These are phyloP conservation scores for Capronia americana DNA, from an alignment of 2,329 filamentous ascomycete genomes.

Conservation along the genomic window DNA sequence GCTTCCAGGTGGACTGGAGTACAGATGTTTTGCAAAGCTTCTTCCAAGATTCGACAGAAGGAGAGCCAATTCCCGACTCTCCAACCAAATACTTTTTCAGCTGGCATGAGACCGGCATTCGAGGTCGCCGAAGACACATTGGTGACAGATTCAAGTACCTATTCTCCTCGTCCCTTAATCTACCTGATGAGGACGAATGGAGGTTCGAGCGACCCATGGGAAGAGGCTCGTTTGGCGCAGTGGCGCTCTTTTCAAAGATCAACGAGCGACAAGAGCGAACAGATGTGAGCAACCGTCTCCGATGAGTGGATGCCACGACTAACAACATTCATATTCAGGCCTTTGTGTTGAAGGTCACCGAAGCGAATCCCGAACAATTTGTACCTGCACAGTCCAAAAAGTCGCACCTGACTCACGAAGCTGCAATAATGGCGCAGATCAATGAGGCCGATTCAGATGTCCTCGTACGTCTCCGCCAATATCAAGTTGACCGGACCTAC, in stretches of 20 bases:
- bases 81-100: conserved; percentile 22
- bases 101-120: conserved; percentile 18
- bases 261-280: conserved; percentile 17
- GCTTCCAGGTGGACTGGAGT: conserved; percentile 23
- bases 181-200: conserved; percentile 32
- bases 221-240: conserved; percentile 30
- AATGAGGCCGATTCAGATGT: conserved; percentile 20
- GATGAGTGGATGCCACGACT: not conserved
- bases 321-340: not conserved
- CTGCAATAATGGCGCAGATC: conserved; percentile 29
- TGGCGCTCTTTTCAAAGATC: conserved; percentile 26
- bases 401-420: conserved; percentile 18
- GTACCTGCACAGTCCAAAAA: conserved; percentile 2
- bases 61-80: conserved; percentile 1
- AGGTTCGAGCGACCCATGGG: conserved; percentile 29
- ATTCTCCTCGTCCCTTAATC: conserved; percentile 17
- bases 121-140: conserved; percentile 7
- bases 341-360: conserved; percentile 13
- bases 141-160: conserved; percentile 27
- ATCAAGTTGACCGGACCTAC: conserved; percentile 17
- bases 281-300: conserved; percentile 17
- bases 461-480: conserved; percentile 26
- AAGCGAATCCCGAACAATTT: not conserved
- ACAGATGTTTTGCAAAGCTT: conserved; percentile 10
- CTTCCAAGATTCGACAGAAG: not conserved